These are phyloP conservation scores for Mucor lusitanicus DNA, from an alignment of 371 early-diverging fungal species.

Conservation along the genomic window DNA sequence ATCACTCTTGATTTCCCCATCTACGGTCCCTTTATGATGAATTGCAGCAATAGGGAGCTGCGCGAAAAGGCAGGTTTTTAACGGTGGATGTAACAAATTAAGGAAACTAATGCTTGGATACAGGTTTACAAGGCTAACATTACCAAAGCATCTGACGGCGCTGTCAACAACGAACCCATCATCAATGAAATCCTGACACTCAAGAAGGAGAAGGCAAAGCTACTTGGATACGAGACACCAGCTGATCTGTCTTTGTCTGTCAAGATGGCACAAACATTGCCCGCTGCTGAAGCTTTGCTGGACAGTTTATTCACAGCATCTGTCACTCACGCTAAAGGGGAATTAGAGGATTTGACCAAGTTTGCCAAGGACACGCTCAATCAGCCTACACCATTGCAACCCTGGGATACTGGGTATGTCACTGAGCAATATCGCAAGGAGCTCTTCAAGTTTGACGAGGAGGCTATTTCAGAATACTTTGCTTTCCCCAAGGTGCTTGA, in stretches of 20 bases:
- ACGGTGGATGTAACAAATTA: background rate
- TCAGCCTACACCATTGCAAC: slow-evolving; percentile 48
- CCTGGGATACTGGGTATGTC: slow-evolving; percentile 63
- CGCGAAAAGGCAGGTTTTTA: slow-evolving; percentile 50
- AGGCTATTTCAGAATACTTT: slow-evolving; percentile 64
- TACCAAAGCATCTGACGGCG: slow-evolving; percentile 57
- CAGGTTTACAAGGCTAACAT: slow-evolving; percentile 61
- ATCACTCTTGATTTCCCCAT: slow-evolving; percentile 66
- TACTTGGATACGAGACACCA: slow-evolving; percentile 57
- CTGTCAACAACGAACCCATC: slow-evolving; percentile 59
- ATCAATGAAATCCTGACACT: slow-evolving; percentile 62
- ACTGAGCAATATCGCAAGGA: slow-evolving; percentile 65
- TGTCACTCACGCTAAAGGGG: slow-evolving; percentile 48
- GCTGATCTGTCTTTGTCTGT: slow-evolving; percentile 64
- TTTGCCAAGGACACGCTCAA: slow-evolving; percentile 49
- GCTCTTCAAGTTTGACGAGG: slow-evolving; percentile 62
- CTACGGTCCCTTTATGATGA: slow-evolving; percentile 68
- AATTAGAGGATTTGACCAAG: slow-evolving; percentile 45
- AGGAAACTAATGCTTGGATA: background rate
- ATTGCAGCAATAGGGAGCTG: slow-evolving; percentile 58
- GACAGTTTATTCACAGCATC: slow-evolving; percentile 54
- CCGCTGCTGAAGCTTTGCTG: slow-evolving; percentile 50
- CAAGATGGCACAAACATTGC: slow-evolving; percentile 63
- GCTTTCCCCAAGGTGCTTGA: slow-evolving; percentile 63
- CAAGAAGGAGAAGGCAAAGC: slow-evolving; percentile 51